Conservation (phyloP, 2,329 filamentous ascomycete species). For the Sclerotinia spermophila region DNA sequence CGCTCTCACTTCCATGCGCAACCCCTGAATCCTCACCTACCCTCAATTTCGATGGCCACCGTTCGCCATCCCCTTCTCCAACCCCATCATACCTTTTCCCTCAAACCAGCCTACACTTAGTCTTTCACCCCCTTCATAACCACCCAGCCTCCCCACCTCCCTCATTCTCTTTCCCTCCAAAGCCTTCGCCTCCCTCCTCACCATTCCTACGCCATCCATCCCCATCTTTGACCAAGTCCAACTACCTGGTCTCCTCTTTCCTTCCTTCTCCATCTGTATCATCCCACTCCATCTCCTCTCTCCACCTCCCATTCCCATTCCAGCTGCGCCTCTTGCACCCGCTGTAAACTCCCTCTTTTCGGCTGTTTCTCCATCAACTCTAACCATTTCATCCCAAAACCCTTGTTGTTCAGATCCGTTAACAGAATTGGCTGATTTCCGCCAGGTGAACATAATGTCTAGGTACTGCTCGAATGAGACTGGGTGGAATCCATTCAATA, state of each 20-base stretch:
- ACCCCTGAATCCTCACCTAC: neutral
- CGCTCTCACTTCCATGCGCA: neutral
- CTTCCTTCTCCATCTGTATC: constrained; percentile 10
- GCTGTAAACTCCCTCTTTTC: constrained; percentile 27
- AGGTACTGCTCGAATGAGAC: constrained; percentile 24
- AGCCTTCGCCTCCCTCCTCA: neutral
- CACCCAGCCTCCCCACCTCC: constrained; percentile 7
- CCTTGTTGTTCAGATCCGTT: neutral
- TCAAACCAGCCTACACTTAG: neutral
- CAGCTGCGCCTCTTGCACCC: constrained; percentile 1
- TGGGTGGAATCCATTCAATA: constrained; percentile 13
- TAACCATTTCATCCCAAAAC: constrained; percentile 20
- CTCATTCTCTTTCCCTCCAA: constrained; percentile 15
- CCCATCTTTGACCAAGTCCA: constrained; percentile 15
- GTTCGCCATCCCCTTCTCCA: constrained; percentile 3
- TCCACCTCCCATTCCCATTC: neutral
- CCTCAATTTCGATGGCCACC: neutral
- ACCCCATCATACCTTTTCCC: constrained; percentile 2
- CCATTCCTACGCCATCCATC: constrained; percentile 13
- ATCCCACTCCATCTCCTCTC: constrained; percentile 13
- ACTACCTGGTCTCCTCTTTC: neutral
- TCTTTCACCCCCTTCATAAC: constrained; percentile 7
- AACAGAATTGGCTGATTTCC: neutral
- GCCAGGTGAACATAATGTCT: constrained; percentile 14
- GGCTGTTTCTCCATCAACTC: constrained; percentile 22